Evolutionary conservation across 1,284 basidiomycete species (phyloP).

Genomic region (Jaminaea rosea): DNA sequence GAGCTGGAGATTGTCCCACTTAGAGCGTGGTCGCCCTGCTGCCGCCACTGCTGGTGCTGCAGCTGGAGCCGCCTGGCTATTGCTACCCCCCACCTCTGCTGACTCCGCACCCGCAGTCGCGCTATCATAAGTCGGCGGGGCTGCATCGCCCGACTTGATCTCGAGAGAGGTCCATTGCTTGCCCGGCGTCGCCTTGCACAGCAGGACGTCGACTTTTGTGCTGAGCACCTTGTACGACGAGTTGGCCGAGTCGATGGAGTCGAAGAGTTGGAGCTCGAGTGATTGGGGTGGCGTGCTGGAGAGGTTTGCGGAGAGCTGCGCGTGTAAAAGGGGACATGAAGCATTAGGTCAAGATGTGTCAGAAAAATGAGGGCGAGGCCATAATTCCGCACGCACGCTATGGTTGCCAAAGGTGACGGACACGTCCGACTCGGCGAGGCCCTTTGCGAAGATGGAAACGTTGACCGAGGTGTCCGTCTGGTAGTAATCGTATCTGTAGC

Average conservation of each 20-base stretch:
- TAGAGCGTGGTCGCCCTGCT: slow-evolving; percentile 15
- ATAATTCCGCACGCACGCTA: not conserved
- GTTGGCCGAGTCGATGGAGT: slow-evolving; percentile 11
- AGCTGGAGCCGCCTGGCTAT: too few relatives aligned
- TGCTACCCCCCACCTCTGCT: too few relatives aligned
- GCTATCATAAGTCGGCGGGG: too few relatives aligned
- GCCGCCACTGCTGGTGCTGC: not conserved
- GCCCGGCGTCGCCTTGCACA: slow-evolving; percentile 24
- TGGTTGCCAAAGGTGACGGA: slow-evolving; percentile 8
- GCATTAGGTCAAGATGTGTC: too few relatives aligned
- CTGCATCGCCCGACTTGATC: not conserved
- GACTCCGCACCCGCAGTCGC: too few relatives aligned
- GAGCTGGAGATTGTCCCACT: slow-evolving; percentile 37
- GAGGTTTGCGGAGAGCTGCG: not conserved
- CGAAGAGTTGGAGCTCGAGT: slow-evolving; percentile 10
- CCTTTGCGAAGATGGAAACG: slow-evolving; percentile 38
- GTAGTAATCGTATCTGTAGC: slow-evolving; percentile 42
- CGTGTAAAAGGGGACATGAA: not conserved
- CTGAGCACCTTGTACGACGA: slow-evolving; percentile 21
- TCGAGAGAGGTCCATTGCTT: slow-evolving; percentile 18
- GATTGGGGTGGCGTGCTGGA: not conserved
- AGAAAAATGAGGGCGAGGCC: too few relatives aligned
- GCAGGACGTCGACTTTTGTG: slow-evolving; percentile 35
- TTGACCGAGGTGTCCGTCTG: slow-evolving; percentile 39
- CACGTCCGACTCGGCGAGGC: slow-evolving; percentile 19